phyloP scores from a whole-genome alignment of 257 asterid genomes.

The Ballota nigra region DNA sequence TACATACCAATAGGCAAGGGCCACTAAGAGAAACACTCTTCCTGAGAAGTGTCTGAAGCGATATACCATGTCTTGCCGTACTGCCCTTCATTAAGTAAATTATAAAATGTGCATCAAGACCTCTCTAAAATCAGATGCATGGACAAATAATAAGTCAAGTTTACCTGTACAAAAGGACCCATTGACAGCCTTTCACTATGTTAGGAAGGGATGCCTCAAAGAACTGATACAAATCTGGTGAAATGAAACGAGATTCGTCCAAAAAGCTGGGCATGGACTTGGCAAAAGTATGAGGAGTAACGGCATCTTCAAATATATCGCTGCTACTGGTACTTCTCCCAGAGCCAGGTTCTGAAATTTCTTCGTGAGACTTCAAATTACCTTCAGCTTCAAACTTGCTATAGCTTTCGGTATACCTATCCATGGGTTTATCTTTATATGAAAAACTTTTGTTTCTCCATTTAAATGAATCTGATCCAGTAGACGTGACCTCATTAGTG shows the following conservation, averaged over 20 bases:
- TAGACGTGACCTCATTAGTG: conserved; percentile 37
- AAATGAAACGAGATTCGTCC: conserved; percentile 66
- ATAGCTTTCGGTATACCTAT: conserved; percentile 37
- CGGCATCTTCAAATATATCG: conserved; percentile 65
- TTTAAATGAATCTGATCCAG: conserved; percentile 51
- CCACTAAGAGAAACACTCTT: conserved; percentile 61
- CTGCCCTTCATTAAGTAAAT: conserved; percentile 86
- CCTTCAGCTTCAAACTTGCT: conserved; percentile 25
- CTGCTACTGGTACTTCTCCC: conserved; percentile 54
- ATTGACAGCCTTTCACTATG: conserved; percentile 88
- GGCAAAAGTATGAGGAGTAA: conserved; percentile 43
- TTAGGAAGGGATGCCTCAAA: conserved; percentile 89
- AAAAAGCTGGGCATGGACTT: conserved; percentile 53
- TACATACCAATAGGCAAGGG: conserved; percentile 81
- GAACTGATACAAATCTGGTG: conserved; percentile 68
- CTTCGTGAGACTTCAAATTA: conserved; percentile 20
- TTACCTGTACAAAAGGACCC: conserved; percentile 87
- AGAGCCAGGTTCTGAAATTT: conserved; percentile 46
- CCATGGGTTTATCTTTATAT: conserved; percentile 63
- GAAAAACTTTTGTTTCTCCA: conserved; percentile 78
- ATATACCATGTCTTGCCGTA: conserved; percentile 89
- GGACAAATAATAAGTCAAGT: conserved; percentile 8
- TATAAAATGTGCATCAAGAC: conserved; percentile 33
- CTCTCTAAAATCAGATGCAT: conserved; percentile 1
- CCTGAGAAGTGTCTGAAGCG: conserved; percentile 83